Evolutionary conservation across 768 basidiomycete genomes (phyloP).

Genomic region (Scleroderma citrinum): DNA sequence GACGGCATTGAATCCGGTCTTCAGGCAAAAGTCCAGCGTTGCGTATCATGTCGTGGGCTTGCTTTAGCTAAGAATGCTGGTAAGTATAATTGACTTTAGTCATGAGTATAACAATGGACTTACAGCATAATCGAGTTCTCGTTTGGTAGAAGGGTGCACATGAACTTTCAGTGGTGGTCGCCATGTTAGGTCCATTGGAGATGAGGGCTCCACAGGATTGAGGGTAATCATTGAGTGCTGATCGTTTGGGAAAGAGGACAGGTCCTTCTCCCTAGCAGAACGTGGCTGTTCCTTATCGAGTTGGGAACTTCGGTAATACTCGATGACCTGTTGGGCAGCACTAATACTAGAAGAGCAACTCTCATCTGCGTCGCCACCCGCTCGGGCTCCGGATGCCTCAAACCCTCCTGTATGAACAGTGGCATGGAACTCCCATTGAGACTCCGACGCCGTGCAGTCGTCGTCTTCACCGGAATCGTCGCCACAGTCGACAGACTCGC

Average conservation of each 20-base stretch:
- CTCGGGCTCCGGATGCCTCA: constrained; percentile 1
- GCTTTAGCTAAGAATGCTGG: constrained; percentile 11
- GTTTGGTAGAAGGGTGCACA: constrained; percentile 31
- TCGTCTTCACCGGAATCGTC: constrained; percentile 9
- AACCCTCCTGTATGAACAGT: neutral
- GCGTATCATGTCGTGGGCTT: constrained; percentile 23
- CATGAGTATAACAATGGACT: constrained; percentile 14
- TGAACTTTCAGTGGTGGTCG: constrained; percentile 27
- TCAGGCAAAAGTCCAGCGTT: constrained; percentile 23
- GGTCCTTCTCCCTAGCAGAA: constrained; percentile 9
- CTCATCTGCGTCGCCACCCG: constrained; percentile 1
- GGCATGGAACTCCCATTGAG: constrained; percentile 10
- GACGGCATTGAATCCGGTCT: constrained; percentile 36
- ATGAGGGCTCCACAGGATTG: constrained; percentile 5
- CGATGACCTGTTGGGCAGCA: constrained; percentile 17
- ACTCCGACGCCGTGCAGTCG: constrained; percentile 2
- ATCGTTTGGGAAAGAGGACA: constrained; percentile 18
- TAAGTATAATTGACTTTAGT: neutral
- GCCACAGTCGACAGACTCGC: constrained; percentile 2
- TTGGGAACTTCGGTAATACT: constrained; percentile 14
- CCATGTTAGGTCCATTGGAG: constrained; percentile 27
- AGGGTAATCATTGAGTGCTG: constrained; percentile 23
- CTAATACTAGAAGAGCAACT: constrained; percentile 5
- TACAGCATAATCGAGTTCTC: constrained; percentile 36
- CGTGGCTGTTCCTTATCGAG: neutral